Conservation (phyloP, 106 monocot genomes). For the Allium fistulosum region DNA sequence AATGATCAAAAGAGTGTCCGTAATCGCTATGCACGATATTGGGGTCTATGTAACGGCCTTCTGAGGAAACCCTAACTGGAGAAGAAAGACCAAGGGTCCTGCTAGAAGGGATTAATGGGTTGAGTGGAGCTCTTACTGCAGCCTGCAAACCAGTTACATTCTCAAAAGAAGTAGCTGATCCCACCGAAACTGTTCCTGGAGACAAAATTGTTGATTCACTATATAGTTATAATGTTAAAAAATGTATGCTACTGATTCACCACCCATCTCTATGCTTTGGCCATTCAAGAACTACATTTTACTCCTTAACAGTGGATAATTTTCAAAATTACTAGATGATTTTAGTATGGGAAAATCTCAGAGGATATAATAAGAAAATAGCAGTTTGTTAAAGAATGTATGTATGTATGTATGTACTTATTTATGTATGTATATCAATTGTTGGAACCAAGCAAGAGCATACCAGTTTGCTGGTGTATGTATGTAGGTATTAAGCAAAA, state of each 20-base stretch:
- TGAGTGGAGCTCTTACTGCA: conserved; percentile 28
- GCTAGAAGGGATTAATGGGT: conserved; percentile 35
- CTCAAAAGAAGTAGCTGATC: conserved; percentile 32
- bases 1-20: conserved; percentile 46
- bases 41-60: conserved; percentile 19
- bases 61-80: conserved; percentile 24
- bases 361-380: neutral
- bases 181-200: conserved; percentile 27
- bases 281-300: too few species aligned
- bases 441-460: too few species aligned
- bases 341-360: neutral
- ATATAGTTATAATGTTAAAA: neutral
- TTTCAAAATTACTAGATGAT: neutral
- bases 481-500: neutral
- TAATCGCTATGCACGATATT: conserved; percentile 19
- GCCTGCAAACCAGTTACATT: conserved; percentile 34
- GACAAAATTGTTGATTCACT: neutral
- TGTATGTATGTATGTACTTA: too few species aligned
- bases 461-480: too few species aligned
- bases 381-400: too few species aligned
- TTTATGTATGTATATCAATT: too few species aligned
- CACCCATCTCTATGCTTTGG: too few species aligned
- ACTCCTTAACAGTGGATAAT: too few species aligned
- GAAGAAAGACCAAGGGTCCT: conserved; percentile 36
- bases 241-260: too few species aligned